Evolutionary conservation across 2,329 filamentous ascomycete genomes (phyloP).

Genomic region (Stachybotrys elegans): DNA sequence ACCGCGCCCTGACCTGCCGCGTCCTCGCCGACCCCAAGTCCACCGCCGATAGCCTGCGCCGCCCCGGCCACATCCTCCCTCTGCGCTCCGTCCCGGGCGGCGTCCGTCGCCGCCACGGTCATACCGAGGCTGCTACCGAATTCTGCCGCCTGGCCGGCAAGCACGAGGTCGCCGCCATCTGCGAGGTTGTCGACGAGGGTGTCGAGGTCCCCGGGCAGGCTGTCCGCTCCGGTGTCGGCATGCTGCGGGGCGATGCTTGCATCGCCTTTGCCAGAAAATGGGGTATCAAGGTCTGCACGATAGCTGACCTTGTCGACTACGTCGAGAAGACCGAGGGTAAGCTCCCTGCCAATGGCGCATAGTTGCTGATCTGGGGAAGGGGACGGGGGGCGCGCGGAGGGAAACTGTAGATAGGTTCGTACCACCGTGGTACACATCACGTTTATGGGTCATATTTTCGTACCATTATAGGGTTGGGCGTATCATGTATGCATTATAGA

Average conservation of each 20-base stretch:
- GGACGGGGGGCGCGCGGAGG: too few relatives aligned
- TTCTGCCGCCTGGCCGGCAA: conserved; percentile 83
- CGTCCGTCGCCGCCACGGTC: conserved; percentile 72
- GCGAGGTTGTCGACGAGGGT: conserved; percentile 87
- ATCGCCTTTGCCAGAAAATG: conserved; percentile 81
- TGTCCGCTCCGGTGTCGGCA: conserved; percentile 64
- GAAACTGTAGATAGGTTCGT: conserved; percentile 33
- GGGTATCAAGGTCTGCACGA: conserved; percentile 91
- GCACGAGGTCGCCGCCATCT: conserved; percentile 73
- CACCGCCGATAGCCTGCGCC: conserved; percentile 59
- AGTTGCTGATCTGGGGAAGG: too few relatives aligned
- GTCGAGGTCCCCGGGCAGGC: conserved; percentile 64
- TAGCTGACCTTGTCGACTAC: conserved; percentile 80
- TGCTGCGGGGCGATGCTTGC: conserved; percentile 89
- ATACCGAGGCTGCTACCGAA: conserved; percentile 92
- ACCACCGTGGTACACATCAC: too few relatives aligned
- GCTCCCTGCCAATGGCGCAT: conserved; percentile 32
- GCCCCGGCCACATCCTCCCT: conserved; percentile 88
- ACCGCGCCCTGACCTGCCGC: conserved; percentile 77
- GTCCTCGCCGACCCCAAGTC: conserved; percentile 64
- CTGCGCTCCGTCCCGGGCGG: conserved; percentile 75
- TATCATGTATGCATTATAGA: too few relatives aligned
- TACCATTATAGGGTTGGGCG: too few relatives aligned
- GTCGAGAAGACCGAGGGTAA: conserved; percentile 71
- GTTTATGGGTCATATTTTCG: too few relatives aligned